Evolutionary conservation across 495 filamentous ascomycete species (phyloP).

Genomic region (Bacidia gigantensis): DNA sequence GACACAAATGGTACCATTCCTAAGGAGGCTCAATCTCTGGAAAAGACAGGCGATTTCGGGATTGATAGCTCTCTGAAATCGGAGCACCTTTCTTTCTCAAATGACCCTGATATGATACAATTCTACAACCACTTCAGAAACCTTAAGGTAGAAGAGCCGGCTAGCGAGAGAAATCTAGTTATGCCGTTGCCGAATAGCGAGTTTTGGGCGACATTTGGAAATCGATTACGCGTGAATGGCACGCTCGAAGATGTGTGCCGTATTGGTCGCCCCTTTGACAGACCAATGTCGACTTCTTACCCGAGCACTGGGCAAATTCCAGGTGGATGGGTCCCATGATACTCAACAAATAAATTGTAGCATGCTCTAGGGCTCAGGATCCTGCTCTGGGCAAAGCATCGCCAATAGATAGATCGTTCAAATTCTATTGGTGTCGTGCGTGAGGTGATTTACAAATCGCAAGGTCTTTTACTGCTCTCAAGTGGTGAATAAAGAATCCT

Average conservation of each 20-base stretch:
- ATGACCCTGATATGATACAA: background rate
- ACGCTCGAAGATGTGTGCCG: conserved; percentile 42
- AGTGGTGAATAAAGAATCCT: conserved; percentile 36
- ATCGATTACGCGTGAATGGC: conserved; percentile 53
- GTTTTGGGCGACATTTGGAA: conserved; percentile 52
- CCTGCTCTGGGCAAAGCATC: too few relatives aligned
- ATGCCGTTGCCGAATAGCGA: conserved; percentile 35
- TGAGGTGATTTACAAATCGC: background rate
- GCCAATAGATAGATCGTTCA: conserved; percentile 3
- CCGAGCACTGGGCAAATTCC: background rate
- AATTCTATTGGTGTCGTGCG: background rate
- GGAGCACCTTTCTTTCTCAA: background rate
- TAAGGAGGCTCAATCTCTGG: background rate
- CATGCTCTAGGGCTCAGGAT: too few relatives aligned
- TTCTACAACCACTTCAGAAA: background rate
- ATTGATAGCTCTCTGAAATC: background rate
- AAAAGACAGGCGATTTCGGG: background rate
- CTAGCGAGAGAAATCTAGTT: conserved; percentile 10
- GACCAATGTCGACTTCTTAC: background rate
- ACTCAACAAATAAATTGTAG: too few relatives aligned
- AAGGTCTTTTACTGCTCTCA: conserved; percentile 13
- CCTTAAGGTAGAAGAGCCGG: background rate
- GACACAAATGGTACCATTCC: background rate
- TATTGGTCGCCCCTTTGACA: conserved; percentile 11
- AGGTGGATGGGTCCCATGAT: background rate